Evolutionary conservation across 306 rosid species (phyloP).

Genomic region (peach (Prunus persica)): Prunus_persica_NCBIv2 NC_034010.1:19438001-19438500

Average conservation of each 20-base stretch:
- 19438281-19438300: constrained; percentile 9
- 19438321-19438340: not conserved
- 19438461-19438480: not conserved
- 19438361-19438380: not conserved
- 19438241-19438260: constrained; percentile 20
- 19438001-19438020: constrained; percentile 9
- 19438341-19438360: not conserved
- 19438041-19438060: constrained; percentile 38
- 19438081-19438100: constrained; percentile 24
- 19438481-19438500: no score
- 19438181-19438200: constrained; percentile 41
- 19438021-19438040: constrained; percentile 37
- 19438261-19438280: constrained; percentile 35
- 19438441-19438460: not conserved
- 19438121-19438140: constrained; percentile 17
- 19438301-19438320: not conserved
- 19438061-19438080: constrained; percentile 37
- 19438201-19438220: constrained; percentile 32
- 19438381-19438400: not conserved
- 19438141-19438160: constrained; percentile 36
- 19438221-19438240: constrained; percentile 28
- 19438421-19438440: not conserved
- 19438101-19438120: constrained; percentile 24
- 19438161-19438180: constrained; percentile 23
- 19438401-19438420: not conserved